These are phyloP conservation scores for Rhodotorula mucilaginosa DNA, from an alignment of 1,284 basidiomycete genomes.

Conservation along the genomic window DNA sequence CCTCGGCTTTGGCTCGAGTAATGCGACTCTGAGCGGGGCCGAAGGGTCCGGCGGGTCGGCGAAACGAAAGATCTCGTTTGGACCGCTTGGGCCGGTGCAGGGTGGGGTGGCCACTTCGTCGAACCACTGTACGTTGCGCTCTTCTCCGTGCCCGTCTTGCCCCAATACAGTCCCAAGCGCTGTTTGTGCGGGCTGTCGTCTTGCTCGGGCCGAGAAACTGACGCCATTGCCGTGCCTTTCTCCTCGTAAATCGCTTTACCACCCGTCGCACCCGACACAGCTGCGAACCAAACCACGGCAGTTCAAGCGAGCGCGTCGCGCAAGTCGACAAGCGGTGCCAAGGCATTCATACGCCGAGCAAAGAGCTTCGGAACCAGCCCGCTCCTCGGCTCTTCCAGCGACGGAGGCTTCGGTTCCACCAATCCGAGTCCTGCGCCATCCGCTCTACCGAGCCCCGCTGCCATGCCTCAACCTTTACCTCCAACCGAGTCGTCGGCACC, in stretches of 20 bases:
- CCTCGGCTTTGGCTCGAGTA: slow-evolving; percentile 11
- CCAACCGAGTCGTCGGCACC: background rate
- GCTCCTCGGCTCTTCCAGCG: slow-evolving; percentile 2
- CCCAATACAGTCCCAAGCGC: no score
- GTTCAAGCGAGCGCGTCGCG: background rate
- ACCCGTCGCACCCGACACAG: no score
- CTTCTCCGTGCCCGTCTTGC: background rate
- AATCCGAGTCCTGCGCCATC: background rate
- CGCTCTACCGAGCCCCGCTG: background rate
- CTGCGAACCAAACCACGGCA: no score
- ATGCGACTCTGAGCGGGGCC: background rate
- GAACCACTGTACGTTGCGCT: background rate
- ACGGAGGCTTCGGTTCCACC: slow-evolving; percentile 1
- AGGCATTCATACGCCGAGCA: slow-evolving; percentile 24
- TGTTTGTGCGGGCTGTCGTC: no score
- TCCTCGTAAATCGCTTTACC: no score
- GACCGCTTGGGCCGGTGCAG: background rate
- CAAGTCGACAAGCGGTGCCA: slow-evolving; percentile 22
- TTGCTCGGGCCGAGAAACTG: no score
- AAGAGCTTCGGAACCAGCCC: slow-evolving; percentile 33
- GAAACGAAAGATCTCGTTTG: slow-evolving; percentile 6
- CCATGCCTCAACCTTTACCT: background rate
- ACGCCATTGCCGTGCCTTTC: no score
- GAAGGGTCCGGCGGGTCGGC: background rate
- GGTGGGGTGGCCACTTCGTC: background rate